Evolutionary conservation across 495 filamentous ascomycete genomes (phyloP).

Genomic region (Aspergillus baeticus): DNA sequence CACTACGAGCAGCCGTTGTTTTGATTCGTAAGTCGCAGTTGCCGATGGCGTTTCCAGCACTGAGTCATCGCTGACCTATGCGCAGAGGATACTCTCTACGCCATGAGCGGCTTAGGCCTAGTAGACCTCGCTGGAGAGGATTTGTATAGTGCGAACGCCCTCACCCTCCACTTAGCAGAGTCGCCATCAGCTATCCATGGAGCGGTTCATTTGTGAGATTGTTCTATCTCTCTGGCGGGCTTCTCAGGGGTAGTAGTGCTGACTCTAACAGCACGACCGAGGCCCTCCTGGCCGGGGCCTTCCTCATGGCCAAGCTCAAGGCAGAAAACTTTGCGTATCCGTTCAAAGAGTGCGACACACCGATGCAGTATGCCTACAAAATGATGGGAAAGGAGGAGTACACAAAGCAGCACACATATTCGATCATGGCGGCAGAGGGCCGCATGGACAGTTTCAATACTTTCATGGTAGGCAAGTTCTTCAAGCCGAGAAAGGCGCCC

Average conservation of each 20-base stretch:
- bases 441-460: slow-evolving; percentile 43
- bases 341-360: slow-evolving; percentile 32
- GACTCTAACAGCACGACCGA: slow-evolving; percentile 31
- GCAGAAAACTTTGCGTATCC: slow-evolving; percentile 35
- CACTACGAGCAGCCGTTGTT: background rate
- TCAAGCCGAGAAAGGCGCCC: slow-evolving; percentile 32
- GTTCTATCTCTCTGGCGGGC: background rate
- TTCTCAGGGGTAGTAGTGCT: background rate
- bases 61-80: background rate
- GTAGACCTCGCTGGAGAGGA: slow-evolving; percentile 31
- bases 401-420: slow-evolving; percentile 34
- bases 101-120: slow-evolving; percentile 36
- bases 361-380: slow-evolving; percentile 35
- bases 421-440: slow-evolving; percentile 36
- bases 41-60: too few species aligned
- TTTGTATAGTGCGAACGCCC: slow-evolving; percentile 29
- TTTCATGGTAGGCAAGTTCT: slow-evolving; percentile 44
- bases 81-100: slow-evolving; percentile 36
- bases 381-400: slow-evolving; percentile 31
- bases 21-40: background rate
- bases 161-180: slow-evolving; percentile 34
- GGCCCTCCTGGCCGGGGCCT: slow-evolving; percentile 33
- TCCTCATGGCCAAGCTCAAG: slow-evolving; percentile 36
- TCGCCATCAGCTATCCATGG: slow-evolving; percentile 39
- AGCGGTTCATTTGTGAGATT: slow-evolving; percentile 37